Evolutionary conservation across 2,329 filamentous ascomycete species (phyloP).

Genomic region (Dactylonectria estremocensis): DNA sequence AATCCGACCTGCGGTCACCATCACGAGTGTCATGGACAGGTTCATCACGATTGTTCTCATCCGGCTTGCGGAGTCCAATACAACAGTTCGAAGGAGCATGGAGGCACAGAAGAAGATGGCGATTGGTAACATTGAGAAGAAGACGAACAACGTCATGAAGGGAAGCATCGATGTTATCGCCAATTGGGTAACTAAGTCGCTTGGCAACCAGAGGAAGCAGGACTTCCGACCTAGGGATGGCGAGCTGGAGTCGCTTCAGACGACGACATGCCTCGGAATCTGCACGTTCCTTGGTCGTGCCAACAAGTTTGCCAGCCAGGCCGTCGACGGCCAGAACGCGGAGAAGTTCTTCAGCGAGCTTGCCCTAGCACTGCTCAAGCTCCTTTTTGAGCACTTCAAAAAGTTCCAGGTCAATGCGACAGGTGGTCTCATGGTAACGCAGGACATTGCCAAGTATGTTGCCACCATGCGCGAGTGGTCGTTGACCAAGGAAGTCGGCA

Average conservation of each 20-base stretch:
- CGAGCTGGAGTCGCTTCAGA: conserved; percentile 85
- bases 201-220: conserved; percentile 86
- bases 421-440: conserved; percentile 93
- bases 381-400: conserved; percentile 94
- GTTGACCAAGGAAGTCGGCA: conserved; percentile 76
- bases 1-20: conserved; percentile 86
- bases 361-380: conserved; percentile 80
- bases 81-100: conserved; percentile 91
- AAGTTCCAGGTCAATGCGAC: conserved; percentile 94
- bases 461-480: conserved; percentile 89
- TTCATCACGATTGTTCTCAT: conserved; percentile 93
- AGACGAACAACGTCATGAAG: conserved; percentile 76
- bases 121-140: conserved; percentile 86
- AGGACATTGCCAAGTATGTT: conserved; percentile 95
- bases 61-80: conserved; percentile 88
- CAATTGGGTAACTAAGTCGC: conserved; percentile 81
- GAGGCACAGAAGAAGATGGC: conserved; percentile 84
- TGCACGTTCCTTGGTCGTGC: conserved; percentile 84
- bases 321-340: conserved; percentile 88
- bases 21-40: conserved; percentile 93
- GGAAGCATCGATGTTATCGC: conserved; percentile 76
- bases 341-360: conserved; percentile 88
- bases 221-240: conserved; percentile 92
- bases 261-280: conserved; percentile 85
- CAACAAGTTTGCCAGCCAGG: conserved; percentile 73